These are phyloP conservation scores for Aureobasidium sp. DNA, from an alignment of 2,329 filamentous ascomycete genomes.

Conservation along the genomic window DNA sequence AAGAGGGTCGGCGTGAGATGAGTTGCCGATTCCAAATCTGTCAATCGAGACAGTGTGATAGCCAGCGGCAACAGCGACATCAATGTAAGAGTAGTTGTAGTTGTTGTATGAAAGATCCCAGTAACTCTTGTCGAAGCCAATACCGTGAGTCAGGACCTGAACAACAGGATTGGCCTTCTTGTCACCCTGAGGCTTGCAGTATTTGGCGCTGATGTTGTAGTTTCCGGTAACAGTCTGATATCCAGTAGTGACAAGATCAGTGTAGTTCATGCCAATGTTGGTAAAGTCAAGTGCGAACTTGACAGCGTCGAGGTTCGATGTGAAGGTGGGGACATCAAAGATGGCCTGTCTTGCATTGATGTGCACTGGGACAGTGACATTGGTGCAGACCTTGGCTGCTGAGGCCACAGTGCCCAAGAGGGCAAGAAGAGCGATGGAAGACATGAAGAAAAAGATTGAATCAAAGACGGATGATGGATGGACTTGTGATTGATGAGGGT, in stretches of 20 bases:
- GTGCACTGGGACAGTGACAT: conserved; percentile 51
- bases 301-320: conserved; percentile 51
- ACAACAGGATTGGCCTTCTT: conserved; percentile 21
- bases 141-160: conserved; percentile 37
- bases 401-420: conserved; percentile 20
- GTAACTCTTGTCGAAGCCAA: conserved; percentile 32
- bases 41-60: conserved; percentile 39
- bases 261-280: conserved; percentile 46
- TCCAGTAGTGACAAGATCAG: conserved; percentile 29
- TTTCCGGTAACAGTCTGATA: conserved; percentile 18
- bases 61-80: conserved; percentile 33
- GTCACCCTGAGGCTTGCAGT: conserved; percentile 23
- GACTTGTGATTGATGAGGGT: not conserved
- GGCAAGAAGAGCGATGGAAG: conserved; percentile 6
- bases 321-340: conserved; percentile 45
- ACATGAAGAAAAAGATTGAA: not conserved
- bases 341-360: conserved; percentile 49
- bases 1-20: conserved; percentile 34
- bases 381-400: conserved; percentile 35
- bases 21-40: conserved; percentile 36
- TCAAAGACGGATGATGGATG: not conserved
- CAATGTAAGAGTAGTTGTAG: conserved; percentile 35
- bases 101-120: conserved; percentile 30
- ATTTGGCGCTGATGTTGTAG: conserved; percentile 21
- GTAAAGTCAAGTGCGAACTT: conserved; percentile 48